These are phyloP conservation scores for Colletotrichum sidae DNA, from an alignment of 2,329 filamentous ascomycete genomes.

Conservation along the genomic window DNA sequence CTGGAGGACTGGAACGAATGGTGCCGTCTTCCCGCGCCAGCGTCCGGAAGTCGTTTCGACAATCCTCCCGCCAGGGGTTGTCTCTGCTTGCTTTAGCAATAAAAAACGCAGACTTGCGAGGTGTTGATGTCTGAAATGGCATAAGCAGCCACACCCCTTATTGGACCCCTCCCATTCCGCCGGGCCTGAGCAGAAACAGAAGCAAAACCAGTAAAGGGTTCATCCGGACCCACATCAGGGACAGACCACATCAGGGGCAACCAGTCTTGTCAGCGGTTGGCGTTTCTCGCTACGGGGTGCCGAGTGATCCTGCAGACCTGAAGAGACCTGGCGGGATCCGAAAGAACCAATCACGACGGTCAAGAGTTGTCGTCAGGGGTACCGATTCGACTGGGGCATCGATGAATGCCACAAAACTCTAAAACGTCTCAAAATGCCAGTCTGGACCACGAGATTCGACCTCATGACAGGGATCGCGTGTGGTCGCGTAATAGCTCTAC, in stretches of 20 bases:
- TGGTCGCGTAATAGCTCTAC: no score
- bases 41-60: slow-evolving; percentile 30
- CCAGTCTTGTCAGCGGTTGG: not conserved
- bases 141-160: slow-evolving; percentile 8
- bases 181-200: not conserved
- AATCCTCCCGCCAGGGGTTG: slow-evolving; percentile 8
- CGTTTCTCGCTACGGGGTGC: slow-evolving; percentile 14
- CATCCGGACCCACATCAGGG: slow-evolving; percentile 16
- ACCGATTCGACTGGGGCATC: not conserved
- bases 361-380: not conserved
- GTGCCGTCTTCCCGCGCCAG: slow-evolving; percentile 23
- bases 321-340: not conserved
- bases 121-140: not conserved
- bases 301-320: slow-evolving; percentile 1
- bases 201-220: slow-evolving; percentile 8
- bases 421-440: slow-evolving; percentile 32
- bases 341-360: not conserved
- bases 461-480: no score
- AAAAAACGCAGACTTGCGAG: not conserved
- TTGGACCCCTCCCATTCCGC: not conserved
- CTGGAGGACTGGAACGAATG: not conserved
- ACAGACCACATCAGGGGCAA: not conserved
- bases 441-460: not conserved
- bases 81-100: no score
- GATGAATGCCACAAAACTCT: slow-evolving; percentile 24